These are phyloP conservation scores for Knoxia roxburghii DNA, from an alignment of 257 asterid species.

Conservation along the genomic window DNA sequence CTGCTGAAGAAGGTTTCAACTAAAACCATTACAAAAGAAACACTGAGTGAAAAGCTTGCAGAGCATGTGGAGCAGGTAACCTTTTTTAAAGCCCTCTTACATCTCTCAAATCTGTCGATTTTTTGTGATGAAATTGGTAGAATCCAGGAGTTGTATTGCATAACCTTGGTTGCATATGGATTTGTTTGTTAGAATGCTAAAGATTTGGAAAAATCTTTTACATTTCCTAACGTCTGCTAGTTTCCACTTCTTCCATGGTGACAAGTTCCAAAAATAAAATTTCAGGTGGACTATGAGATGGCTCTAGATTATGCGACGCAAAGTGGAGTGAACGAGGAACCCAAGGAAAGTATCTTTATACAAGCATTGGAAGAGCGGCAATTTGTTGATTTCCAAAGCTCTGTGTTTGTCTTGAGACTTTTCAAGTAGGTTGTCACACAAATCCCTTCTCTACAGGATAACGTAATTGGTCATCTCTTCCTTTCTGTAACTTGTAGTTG, in stretches of 20 bases:
- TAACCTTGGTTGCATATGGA: neutral
- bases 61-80: constrained; percentile 78
- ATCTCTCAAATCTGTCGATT: neutral
- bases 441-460: neutral
- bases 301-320: constrained; percentile 89
- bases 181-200: neutral
- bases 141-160: neutral
- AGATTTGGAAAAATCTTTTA: neutral
- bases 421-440: constrained; percentile 29
- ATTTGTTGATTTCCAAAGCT: constrained; percentile 46
- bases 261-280: neutral
- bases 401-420: constrained; percentile 66
- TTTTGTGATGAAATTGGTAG: neutral
- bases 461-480: neutral
- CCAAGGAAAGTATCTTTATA: constrained; percentile 60
- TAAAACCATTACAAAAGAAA: constrained; percentile 46
- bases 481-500: too few species aligned
- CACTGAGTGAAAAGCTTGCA: constrained; percentile 67
- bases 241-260: neutral
- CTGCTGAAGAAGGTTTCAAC: constrained; percentile 58
- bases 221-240: neutral
- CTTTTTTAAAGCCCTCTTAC: neutral
- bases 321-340: constrained; percentile 77
- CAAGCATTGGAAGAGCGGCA: constrained; percentile 41
- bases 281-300: constrained; percentile 94